Conservation (phyloP, 352 stramenopile genomes). For the Pythium aristosporum region DNA sequence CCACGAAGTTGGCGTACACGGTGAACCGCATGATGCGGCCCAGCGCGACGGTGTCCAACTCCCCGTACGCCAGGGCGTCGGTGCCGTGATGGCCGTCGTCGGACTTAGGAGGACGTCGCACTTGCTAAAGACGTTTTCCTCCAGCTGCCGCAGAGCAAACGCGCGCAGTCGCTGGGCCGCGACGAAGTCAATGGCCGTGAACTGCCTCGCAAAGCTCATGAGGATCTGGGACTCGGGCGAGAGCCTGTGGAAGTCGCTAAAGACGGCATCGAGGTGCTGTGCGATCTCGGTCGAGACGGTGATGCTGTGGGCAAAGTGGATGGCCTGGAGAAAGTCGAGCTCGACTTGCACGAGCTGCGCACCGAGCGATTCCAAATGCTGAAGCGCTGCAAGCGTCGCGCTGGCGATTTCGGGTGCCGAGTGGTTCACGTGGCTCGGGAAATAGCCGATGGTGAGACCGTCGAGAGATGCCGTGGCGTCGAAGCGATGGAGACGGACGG, state of each 20-base stretch:
- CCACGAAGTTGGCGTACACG: conserved; percentile 86
- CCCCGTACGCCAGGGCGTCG: conserved; percentile 43
- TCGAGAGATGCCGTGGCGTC: conserved; percentile 55
- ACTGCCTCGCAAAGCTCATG: conserved; percentile 64
- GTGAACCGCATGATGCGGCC: conserved; percentile 79
- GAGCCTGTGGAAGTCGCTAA: conserved; percentile 50
- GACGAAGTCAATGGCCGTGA: conserved; percentile 78
- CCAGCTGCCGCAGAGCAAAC: conserved; percentile 77
- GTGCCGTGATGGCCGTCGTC: conserved; percentile 67
- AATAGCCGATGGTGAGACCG: conserved; percentile 79
- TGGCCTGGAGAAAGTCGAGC: conserved; percentile 73
- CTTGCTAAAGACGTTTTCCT: conserved; percentile 73
- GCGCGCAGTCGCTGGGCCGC: conserved; percentile 80
- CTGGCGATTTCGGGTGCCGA: conserved; percentile 54
- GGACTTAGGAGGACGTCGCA: conserved; percentile 90
- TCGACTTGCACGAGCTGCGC: conserved; percentile 76
- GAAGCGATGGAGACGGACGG: conserved; percentile 51
- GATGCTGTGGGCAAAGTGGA: conserved; percentile 76
- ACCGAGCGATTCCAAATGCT: conserved; percentile 50
- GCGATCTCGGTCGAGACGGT: conserved; percentile 85
- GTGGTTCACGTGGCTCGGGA: conserved; percentile 72
- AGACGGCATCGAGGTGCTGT: conserved; percentile 66
- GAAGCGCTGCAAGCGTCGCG: conserved; percentile 45
- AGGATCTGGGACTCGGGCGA: conserved; percentile 76
- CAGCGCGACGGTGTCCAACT: conserved; percentile 58